Evolutionary conservation across 2,329 filamentous ascomycete species (phyloP).

Genomic region (Akanthomyces lecanii): DNA sequence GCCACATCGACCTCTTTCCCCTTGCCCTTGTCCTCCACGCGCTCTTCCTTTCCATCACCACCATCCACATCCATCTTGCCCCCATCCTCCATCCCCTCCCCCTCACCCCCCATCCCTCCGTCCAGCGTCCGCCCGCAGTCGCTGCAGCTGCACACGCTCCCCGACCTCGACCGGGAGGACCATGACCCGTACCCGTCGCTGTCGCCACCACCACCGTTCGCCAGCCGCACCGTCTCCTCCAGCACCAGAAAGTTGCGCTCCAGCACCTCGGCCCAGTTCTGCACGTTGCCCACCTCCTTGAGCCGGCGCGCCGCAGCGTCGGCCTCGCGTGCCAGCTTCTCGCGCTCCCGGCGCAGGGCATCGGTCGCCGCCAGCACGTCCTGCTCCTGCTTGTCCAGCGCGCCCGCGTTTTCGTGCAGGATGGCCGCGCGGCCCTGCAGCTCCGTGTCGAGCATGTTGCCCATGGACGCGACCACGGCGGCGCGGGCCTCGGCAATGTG

Average conservation of each 20-base stretch:
- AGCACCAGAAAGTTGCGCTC: slow-evolving; percentile 62
- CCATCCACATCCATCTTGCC: slow-evolving; percentile 16
- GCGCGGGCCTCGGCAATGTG: slow-evolving; percentile 54
- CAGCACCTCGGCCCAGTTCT: slow-evolving; percentile 84
- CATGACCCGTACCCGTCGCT: slow-evolving; percentile 10
- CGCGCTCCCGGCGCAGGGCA: slow-evolving; percentile 58
- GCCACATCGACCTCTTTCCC: slow-evolving; percentile 14
- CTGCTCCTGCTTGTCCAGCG: slow-evolving; percentile 63
- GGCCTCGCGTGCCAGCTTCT: slow-evolving; percentile 61
- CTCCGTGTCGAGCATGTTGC: slow-evolving; percentile 65
- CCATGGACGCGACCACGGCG: slow-evolving; percentile 59
- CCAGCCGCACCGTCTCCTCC: slow-evolving; percentile 60
- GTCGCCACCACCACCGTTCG: slow-evolving; percentile 28
- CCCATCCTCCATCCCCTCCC: slow-evolving; percentile 20
- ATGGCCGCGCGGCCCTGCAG: slow-evolving; percentile 63
- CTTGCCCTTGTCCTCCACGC: slow-evolving; percentile 18
- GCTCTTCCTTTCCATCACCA: slow-evolving; percentile 13
- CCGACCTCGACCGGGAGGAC: slow-evolving; percentile 22
- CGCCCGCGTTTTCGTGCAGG: slow-evolving; percentile 64
- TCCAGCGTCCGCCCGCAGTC: slow-evolving; percentile 29
- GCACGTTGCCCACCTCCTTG: slow-evolving; percentile 76
- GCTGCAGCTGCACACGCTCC: slow-evolving; percentile 34
- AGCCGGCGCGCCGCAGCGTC: slow-evolving; percentile 59
- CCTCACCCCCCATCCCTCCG: slow-evolving; percentile 19
- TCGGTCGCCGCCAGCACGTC: slow-evolving; percentile 59